Conservation (phyloP, 2,329 filamentous ascomycete species). For the Colletotrichum lupini region DNA sequence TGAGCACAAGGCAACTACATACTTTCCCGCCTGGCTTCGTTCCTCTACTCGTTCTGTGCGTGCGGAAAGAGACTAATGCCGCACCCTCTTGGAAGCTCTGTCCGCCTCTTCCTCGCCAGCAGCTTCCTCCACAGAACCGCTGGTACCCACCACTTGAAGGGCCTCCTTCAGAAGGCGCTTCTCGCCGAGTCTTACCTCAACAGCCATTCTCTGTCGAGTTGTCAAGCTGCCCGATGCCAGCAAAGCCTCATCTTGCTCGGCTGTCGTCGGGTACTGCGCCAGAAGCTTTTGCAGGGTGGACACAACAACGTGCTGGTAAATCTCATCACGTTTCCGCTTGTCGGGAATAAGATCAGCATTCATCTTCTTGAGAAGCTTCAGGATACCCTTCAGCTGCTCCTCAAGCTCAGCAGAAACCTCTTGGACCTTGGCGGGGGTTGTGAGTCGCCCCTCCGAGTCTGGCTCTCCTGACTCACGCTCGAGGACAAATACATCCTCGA, state of each 20-base stretch:
- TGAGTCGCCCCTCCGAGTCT: conserved; percentile 58
- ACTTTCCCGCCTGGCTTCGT: background rate
- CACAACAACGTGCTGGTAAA: conserved; percentile 53
- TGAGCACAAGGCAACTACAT: background rate
- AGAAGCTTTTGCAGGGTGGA: conserved; percentile 51
- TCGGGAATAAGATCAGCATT: conserved; percentile 55
- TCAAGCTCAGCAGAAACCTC: conserved; percentile 62
- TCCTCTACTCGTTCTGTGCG: background rate
- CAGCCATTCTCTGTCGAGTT: conserved; percentile 67
- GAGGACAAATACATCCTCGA: conserved; percentile 81
- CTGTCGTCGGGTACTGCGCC: conserved; percentile 54
- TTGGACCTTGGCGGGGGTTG: conserved; percentile 49
- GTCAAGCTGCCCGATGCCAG: conserved; percentile 44
- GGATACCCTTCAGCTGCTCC: conserved; percentile 60
- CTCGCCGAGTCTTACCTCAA: conserved; percentile 77
- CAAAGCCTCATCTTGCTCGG: conserved; percentile 53
- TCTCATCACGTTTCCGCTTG: conserved; percentile 61
- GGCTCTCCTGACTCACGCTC: conserved; percentile 66
- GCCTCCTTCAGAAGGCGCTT: conserved; percentile 73
- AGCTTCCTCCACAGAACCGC: conserved; percentile 33
- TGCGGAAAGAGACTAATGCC: background rate
- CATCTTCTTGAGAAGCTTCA: conserved; percentile 61
- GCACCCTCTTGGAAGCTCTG: conserved; percentile 45
- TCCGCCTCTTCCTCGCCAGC: conserved; percentile 41
- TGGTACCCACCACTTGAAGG: conserved; percentile 41